A percentile compares a stretch with the other conserved stretches of the same genome.
These are phyloP conservation scores for Dimargaris verticillata DNA, from an alignment of 192 early-diverging fungal genomes.

Conservation along the genomic window DNA sequence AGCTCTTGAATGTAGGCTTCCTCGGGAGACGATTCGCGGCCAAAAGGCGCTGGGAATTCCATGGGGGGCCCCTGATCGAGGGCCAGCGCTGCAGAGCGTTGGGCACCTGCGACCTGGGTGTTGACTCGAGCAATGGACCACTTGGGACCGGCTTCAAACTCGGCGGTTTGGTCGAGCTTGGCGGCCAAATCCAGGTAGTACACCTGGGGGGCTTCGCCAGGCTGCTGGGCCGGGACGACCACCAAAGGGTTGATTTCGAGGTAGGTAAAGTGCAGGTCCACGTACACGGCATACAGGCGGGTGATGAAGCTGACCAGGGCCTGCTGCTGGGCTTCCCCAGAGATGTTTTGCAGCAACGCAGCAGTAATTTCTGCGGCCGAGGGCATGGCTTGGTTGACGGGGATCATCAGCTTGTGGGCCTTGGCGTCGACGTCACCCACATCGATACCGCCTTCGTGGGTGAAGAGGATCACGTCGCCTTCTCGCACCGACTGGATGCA, in stretches of 20 bases:
- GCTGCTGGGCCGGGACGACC: constrained; percentile 51
- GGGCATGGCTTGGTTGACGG: constrained; percentile 64
- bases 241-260: constrained; percentile 99
- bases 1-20: constrained; percentile 97
- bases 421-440: constrained; percentile 98
- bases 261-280: constrained; percentile 95
- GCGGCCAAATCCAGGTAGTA: constrained; percentile 92
- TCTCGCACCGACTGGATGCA: constrained; percentile 91
- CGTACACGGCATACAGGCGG: constrained; percentile 86
- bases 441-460: constrained; percentile 96
- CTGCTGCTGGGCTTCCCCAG: constrained; percentile 33
- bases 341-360: constrained; percentile 51
- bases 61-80: constrained; percentile 68
- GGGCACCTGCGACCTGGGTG: constrained; percentile 28
- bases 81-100: constrained; percentile 15
- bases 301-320: constrained; percentile 80
- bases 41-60: constrained; percentile 96
- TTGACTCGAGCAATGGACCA: constrained; percentile 76
- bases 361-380: constrained; percentile 41
- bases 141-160: constrained; percentile 90
- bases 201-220: constrained; percentile 44
- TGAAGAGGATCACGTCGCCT: constrained; percentile 92
- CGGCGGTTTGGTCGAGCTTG: constrained; percentile 96
- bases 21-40: constrained; percentile 87
- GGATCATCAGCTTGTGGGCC: constrained; percentile 70